phyloP scores from a whole-genome alignment of 345 rosid genomes.

The Syzygium aqueum region DNA sequence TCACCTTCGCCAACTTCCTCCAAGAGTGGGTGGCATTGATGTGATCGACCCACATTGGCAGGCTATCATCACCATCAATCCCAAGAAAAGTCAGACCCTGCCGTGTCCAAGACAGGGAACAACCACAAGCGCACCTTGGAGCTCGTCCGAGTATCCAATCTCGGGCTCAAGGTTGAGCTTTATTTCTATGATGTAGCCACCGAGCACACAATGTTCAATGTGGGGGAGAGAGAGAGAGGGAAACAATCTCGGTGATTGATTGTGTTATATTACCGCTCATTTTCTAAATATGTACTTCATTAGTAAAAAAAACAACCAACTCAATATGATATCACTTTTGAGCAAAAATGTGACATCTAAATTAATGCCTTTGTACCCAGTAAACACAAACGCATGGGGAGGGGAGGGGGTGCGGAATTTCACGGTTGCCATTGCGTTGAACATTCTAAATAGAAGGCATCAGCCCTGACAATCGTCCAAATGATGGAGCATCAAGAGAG shows the following conservation, averaged over 20 bases:
- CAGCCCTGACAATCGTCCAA: neutral
- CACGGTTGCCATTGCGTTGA: too few species aligned
- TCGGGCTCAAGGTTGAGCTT: neutral
- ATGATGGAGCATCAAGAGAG: slow-evolving; percentile 38
- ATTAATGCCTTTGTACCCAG: neutral
- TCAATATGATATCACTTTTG: neutral
- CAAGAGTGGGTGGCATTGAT: neutral
- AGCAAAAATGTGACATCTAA: neutral
- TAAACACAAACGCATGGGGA: neutral
- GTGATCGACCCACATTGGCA: neutral
- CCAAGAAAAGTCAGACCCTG: neutral
- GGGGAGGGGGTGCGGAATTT: neutral
- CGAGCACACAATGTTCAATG: neutral
- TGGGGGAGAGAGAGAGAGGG: neutral
- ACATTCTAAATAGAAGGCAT: neutral
- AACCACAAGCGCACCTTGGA: neutral
- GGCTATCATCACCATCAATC: neutral
- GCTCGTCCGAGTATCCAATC: neutral
- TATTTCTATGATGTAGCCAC: neutral
- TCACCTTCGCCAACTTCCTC: neutral
- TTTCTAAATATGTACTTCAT: neutral
- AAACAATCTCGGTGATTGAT: neutral
- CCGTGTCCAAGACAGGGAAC: neutral
- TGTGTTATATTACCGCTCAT: neutral
- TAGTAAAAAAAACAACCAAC: neutral